A percentile compares a stretch with the other conserved stretches of the same genome.
Conservation (phyloP, 1,284 basidiomycete species). For the Erythrobasidium hasegawianum region DNA sequence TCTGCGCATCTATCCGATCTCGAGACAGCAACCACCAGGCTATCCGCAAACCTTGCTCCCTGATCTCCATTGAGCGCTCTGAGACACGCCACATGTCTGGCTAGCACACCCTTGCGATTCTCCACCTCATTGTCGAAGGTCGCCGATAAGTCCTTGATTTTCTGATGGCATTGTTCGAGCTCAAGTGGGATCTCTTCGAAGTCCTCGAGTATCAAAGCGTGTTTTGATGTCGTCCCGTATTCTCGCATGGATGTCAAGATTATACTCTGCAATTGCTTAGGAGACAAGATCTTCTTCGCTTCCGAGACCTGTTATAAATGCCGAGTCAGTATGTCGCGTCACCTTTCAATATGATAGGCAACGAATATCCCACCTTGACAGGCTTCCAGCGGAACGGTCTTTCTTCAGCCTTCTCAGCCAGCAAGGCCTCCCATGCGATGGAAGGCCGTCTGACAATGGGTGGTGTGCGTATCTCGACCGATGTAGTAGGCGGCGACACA, state of each 20-base stretch:
- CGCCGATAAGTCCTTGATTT: constrained; percentile 1
- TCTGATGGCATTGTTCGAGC: constrained; percentile 12
- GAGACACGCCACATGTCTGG: constrained; percentile 17
- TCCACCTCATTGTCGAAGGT: constrained; percentile 3
- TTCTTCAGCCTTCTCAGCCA: background rate
- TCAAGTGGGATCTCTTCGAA: constrained; percentile 16
- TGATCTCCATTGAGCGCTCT: constrained; percentile 20
- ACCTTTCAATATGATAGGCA: too few relatives aligned
- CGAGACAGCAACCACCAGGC: constrained; percentile 11
- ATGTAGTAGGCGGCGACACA: too few relatives aligned
- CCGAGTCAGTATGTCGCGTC: background rate
- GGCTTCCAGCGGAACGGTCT: constrained; percentile 17
- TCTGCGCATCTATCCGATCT: constrained; percentile 6
- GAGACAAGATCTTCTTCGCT: constrained; percentile 11
- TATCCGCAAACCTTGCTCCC: constrained; percentile 18
- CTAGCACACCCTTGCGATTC: constrained; percentile 1
- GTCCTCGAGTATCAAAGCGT: constrained; percentile 7
- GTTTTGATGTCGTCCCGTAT: constrained; percentile 4
- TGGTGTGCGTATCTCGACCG: too few relatives aligned
- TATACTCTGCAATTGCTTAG: constrained; percentile 9
- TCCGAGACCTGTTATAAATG: constrained; percentile 13
- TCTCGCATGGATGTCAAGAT: constrained; percentile 18
- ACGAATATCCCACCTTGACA: constrained; percentile 10
- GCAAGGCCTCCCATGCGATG: background rate
- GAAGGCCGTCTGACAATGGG: background rate